These are phyloP conservation scores for Cnidoscolus chayamansa DNA, from an alignment of 441 rosid species.

Conservation along the genomic window DNA sequence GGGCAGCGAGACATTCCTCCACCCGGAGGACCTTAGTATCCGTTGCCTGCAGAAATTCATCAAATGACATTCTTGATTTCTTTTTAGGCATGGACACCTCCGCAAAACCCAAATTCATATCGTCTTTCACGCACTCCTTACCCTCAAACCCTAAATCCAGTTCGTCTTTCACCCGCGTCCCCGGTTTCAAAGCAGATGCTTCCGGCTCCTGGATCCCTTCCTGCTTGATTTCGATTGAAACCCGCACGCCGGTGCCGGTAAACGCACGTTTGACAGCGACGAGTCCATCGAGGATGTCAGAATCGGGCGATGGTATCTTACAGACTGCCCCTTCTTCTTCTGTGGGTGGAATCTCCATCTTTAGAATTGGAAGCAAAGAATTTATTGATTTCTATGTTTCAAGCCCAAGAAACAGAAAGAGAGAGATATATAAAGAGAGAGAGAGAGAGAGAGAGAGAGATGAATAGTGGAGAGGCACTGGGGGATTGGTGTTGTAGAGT, in stretches of 20 bases:
- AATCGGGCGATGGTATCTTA: background rate
- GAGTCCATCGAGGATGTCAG: background rate
- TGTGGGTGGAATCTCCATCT: slow-evolving; percentile 8
- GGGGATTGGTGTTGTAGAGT: background rate
- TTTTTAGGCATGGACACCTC: too few relatives aligned
- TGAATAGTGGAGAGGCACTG: background rate
- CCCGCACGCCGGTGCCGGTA: slow-evolving; percentile 34
- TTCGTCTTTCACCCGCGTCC: slow-evolving; percentile 12
- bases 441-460: background rate
- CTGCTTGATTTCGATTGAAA: slow-evolving; percentile 26
- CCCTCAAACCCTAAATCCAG: slow-evolving; percentile 1
- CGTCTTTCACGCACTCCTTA: background rate
- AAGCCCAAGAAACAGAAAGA: background rate
- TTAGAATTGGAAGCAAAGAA: background rate
- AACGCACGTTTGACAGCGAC: slow-evolving; percentile 22
- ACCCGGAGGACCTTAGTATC: background rate
- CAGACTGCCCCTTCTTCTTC: slow-evolving; percentile 1
- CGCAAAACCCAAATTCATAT: slow-evolving; percentile 1
- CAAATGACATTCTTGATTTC: background rate
- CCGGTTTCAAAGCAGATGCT: slow-evolving; percentile 2
- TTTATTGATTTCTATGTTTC: background rate
- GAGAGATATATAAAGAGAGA: background rate
- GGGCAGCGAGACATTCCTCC: background rate
- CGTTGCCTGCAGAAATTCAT: slow-evolving; percentile 8
- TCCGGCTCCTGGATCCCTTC: background rate